These are phyloP conservation scores for Quercus gilva DNA, from an alignment of 306 rosid species.

Conservation along the genomic window DNA sequence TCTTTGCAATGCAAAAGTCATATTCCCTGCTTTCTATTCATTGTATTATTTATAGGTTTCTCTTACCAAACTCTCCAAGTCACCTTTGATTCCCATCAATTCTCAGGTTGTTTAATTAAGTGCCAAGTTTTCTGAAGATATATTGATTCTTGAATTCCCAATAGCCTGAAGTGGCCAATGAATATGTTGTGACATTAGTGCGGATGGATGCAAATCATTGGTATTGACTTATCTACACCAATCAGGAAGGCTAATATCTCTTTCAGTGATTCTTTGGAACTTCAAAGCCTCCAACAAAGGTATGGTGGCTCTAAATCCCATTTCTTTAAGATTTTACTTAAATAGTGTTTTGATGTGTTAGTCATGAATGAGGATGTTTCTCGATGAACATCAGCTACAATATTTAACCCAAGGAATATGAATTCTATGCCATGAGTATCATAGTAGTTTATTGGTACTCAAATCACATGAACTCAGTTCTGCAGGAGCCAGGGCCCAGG, in stretches of 20 bases:
- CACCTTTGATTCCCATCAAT: conserved; percentile 33
- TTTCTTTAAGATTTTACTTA: background rate
- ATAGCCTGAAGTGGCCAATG: background rate
- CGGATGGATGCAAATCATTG: background rate
- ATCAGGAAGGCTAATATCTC: background rate
- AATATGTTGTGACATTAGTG: background rate
- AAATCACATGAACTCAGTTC: no score
- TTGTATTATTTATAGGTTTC: background rate
- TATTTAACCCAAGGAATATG: no score
- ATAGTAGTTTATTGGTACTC: no score
- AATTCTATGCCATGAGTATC: no score
- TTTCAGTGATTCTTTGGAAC: background rate
- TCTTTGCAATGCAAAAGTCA: no score
- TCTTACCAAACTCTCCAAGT: conserved; percentile 40
- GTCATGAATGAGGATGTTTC: background rate
- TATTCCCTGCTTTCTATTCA: background rate
- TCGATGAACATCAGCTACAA: no score
- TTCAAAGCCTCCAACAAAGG: background rate
- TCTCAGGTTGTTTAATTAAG: background rate
- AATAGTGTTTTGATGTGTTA: background rate
- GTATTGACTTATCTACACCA: background rate
- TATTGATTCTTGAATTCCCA: background rate
- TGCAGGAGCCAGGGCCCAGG: no score
- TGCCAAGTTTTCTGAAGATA: background rate
- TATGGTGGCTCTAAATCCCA: background rate